Base-by-base conservation (phyloP, 768 basidiomycete species). In the Tylopilus subfusipes region DNA sequence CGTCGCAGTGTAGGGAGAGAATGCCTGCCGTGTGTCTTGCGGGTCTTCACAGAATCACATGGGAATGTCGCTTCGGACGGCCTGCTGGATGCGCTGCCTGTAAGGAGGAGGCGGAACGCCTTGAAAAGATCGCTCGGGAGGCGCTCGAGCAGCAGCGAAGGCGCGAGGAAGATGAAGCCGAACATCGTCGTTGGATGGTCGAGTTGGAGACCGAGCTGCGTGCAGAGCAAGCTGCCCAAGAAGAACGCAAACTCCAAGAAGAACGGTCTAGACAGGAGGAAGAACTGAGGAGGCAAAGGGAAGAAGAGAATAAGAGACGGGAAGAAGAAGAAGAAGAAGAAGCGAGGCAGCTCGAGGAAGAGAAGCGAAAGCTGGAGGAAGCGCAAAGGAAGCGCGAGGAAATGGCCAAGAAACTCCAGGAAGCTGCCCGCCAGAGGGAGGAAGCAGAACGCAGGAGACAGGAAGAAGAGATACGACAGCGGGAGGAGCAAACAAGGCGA, bases 31-130 rank as follows among this genome's bases (percentile, higher is more conserved):
- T 60, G 47, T 87, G 86, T 62, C 7, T 40, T 0, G 55, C 68
- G 5, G 72, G 75, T 10, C 74, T 75, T 0, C 86, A 88, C 54
- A 42, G 39, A 1, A 68, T 69, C 33, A 52, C 54, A 0, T 79
- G 75, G 69, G 68, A 72, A 55, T 88, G 85, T 52, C 64, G 70
- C 34, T 42, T 75, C 45, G 63, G 61, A 0, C 59, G 50, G 2
- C 75, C 76, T 3, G 36, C 65, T 0, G 56, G 52, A 3, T 86
- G 85, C 59, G 39, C 36, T 10, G 68, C 68, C 34, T 86, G 85
- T 27, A 27, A 27, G 4, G 25, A 27, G 25, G 25, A 73, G 33
- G 63, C 54, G 0, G 73, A 69, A 52, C 53, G 63, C 2, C 75
- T 72, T 0, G 76, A 77, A 49, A 63, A 72, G 54, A 74, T 75